A percentile compares a stretch with the other conserved stretches of the same genome.
Conservation (phyloP, 139 green algal species). For the Closterium sp. region DNA sequence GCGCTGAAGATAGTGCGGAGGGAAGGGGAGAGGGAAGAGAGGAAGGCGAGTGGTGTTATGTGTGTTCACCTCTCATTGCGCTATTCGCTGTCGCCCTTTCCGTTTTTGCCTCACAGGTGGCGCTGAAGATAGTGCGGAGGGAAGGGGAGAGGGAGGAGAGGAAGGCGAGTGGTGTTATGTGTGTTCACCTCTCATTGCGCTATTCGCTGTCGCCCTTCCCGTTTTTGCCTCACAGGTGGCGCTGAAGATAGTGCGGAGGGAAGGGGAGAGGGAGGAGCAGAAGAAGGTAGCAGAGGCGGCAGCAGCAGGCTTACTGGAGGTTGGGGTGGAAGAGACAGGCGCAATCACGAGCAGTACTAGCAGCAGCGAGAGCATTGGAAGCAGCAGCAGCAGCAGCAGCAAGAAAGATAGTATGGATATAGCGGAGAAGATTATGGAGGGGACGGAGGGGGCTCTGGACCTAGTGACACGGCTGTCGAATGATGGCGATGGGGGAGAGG, state of each 20-base stretch:
- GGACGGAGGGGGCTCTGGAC: constrained; percentile 27
- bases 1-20: constrained; percentile 22
- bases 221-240: constrained; percentile 22
- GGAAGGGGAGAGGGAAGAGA: constrained; percentile 11
- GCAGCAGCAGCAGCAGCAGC: constrained; percentile 1
- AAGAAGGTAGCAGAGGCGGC: not conserved
- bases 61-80: too few relatives aligned
- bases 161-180: too few relatives aligned
- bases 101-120: constrained; percentile 15
- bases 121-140: constrained; percentile 18
- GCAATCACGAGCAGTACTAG: constrained; percentile 23
- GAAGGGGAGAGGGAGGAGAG: constrained; percentile 11
- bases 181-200: too few relatives aligned
- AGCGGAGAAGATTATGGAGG: constrained; percentile 41
- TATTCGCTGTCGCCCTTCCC: not conserved
- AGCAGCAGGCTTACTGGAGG: constrained; percentile 4
- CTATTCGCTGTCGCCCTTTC: too few relatives aligned
- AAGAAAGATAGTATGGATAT: not conserved
- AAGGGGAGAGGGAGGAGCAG: constrained; percentile 20
- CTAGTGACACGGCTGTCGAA: constrained; percentile 4
- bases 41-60: too few relatives aligned
- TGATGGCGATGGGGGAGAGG: constrained; percentile 1
- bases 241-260: constrained; percentile 19
- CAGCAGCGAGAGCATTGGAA: constrained; percentile 17
- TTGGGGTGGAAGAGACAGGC: not conserved